phyloP scores from a whole-genome alignment of 2,329 filamentous ascomycete species.

The Incumbomyces delicatus region DNA sequence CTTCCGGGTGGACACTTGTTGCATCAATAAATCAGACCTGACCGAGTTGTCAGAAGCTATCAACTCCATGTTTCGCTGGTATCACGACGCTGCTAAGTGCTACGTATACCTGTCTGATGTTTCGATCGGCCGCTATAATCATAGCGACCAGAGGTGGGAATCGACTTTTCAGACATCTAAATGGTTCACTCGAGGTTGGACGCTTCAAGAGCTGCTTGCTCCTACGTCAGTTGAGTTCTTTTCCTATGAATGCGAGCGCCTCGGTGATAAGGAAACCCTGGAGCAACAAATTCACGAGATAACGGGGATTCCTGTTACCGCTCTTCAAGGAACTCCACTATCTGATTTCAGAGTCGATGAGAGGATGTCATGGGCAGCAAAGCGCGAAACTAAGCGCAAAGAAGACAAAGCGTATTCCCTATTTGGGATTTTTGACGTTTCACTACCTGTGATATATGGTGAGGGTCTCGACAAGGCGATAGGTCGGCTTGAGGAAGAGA shows the following conservation, averaged over 20 bases:
- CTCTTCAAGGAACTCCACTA: background rate
- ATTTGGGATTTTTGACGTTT: conserved; percentile 22
- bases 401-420: conserved; percentile 26
- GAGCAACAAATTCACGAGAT: background rate
- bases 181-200: too few relatives aligned
- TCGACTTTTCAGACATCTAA: conserved; percentile 14
- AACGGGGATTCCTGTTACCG: background rate
- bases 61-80: conserved; percentile 21
- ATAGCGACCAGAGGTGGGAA: conserved; percentile 26
- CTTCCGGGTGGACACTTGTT: conserved; percentile 22
- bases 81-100: conserved; percentile 13
- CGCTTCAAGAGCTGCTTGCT: too few relatives aligned
- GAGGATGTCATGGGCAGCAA: conserved; percentile 20
- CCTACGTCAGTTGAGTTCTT: conserved; percentile 12
- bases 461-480: too few relatives aligned
- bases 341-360: background rate
- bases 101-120: conserved; percentile 10
- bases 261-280: background rate
- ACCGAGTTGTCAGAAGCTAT: conserved; percentile 15
- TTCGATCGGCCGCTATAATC: background rate
- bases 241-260: background rate
- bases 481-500: too few relatives aligned
- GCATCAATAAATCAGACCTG: conserved; percentile 21
- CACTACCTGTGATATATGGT: conserved; percentile 26
- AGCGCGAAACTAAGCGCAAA: conserved; percentile 16